phyloP scores from a whole-genome alignment of 2,329 filamentous ascomycete species.

The Fonsecaea nubica region DNA sequence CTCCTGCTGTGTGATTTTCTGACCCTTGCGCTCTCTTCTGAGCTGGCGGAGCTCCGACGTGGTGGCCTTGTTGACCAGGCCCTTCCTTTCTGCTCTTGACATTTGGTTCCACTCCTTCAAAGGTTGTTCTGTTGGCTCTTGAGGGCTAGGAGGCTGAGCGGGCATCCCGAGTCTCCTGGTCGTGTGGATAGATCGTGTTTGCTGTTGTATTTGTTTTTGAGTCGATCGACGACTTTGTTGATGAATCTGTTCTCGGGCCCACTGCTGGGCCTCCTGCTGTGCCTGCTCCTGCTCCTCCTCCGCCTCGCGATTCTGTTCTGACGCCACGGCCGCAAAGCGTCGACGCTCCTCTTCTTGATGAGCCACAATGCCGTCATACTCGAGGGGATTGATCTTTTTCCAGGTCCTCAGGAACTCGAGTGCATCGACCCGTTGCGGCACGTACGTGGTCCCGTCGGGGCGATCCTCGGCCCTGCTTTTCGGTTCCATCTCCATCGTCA shows the following conservation, averaged over 20 bases:
- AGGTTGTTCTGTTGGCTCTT: background rate
- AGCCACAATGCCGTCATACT: constrained; percentile 28
- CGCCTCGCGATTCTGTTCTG: constrained; percentile 8
- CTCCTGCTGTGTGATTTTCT: constrained; percentile 7
- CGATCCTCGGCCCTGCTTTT: constrained; percentile 35
- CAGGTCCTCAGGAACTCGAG: constrained; percentile 30
- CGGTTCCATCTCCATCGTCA: constrained; percentile 51
- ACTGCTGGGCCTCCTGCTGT: background rate
- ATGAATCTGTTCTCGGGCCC: background rate
- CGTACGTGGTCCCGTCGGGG: constrained; percentile 22
- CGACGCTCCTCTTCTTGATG: constrained; percentile 20
- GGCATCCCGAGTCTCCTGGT: background rate
- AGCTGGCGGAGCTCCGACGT: constrained; percentile 11
- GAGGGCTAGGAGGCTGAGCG: background rate
- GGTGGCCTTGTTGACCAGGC: constrained; percentile 10
- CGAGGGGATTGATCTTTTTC: constrained; percentile 27
- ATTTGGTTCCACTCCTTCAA: constrained; percentile 8
- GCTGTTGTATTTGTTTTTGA: constrained; percentile 7
- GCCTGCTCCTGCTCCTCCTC: constrained; percentile 4
- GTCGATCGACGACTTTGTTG: background rate
- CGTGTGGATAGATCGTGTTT: constrained; percentile 15
- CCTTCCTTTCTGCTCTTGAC: constrained; percentile 14
- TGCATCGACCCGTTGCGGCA: constrained; percentile 25
- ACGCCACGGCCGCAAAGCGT: constrained; percentile 3
- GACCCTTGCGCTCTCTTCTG: background rate